These are phyloP conservation scores for Tolypocladium album DNA, from an alignment of 2,329 filamentous ascomycete species.

Conservation along the genomic window DNA sequence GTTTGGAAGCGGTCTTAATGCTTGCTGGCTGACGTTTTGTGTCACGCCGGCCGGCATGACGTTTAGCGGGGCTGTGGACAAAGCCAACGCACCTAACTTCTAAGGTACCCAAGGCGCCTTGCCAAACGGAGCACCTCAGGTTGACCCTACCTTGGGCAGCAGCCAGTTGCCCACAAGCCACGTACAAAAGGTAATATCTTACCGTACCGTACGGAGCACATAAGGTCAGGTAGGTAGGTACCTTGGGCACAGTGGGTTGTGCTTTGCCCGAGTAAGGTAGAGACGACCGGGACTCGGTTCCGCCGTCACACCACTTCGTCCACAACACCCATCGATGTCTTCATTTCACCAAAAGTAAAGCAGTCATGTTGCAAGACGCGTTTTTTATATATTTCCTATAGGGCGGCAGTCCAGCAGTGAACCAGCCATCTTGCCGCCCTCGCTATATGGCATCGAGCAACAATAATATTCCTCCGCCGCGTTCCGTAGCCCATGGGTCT, in stretches of 20 bases:
- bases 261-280: too few species aligned
- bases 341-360: too few species aligned
- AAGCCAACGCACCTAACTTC: neutral
- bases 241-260: too few species aligned
- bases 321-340: neutral
- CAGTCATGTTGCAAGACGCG: neutral
- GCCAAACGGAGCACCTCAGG: neutral
- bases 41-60: conserved; percentile 1
- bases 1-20: neutral
- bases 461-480: neutral
- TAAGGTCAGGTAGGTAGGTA: too few species aligned
- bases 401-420: neutral
- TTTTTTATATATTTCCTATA: neutral
- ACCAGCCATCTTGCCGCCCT: neutral
- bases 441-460: neutral
- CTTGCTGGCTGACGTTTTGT: neutral
- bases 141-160: neutral
- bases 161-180: too few species aligned
- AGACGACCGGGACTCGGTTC: too few species aligned
- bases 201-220: too few species aligned
- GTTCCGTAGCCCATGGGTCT: neutral
- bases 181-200: too few species aligned
- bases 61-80: neutral
- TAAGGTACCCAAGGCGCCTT: too few species aligned
- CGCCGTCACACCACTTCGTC: too few species aligned